Base-by-base conservation (phyloP, 2,329 filamentous ascomycete species). In the Botrytis fragariae region DNA sequence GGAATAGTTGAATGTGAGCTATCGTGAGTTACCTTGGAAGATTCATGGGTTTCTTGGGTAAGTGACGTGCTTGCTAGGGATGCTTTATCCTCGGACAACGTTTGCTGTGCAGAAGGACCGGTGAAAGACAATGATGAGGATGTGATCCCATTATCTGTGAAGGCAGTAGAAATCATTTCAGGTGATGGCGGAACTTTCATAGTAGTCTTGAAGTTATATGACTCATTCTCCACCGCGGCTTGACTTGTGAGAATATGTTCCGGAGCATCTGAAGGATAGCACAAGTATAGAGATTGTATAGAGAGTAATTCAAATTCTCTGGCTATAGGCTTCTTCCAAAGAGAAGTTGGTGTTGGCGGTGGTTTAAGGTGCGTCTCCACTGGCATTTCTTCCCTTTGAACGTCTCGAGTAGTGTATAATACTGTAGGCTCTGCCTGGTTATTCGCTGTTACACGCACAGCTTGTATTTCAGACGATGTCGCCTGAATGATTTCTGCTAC, bases 401-500 rank as follows among this genome's bases (percentile, higher is more conserved):
- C 42, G 12, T 54, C 64, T 39, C 29, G 25, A 22, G 51, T 44
- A 20, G 35, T 18, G 42, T 48, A 35, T 65, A 69, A 62, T 35
- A 72, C 74, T 5, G 48, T 42, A 37, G 65, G 39, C 44, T 74
- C 54, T 45, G 48, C 42, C 37, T 70, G 39, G 22, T 29, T 35
- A 54, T 29, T 20, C 42, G n/a, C 22, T 35, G 39, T 73, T 39
- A 32, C 45, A 48, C 48, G 44, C 22, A 37, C 29, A 74, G 60
- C 44, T 81, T 72, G 51, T 64, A 45, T 54, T 74, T 71, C 61
- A 77, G 72, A 48, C 42, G 57, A 32, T 25, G 32, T 63, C 59
- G 78, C 79, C 48, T 82, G 76, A 20, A 80, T 73, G 20, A 75
- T 75, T 35, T 78, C 74, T 35, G 79, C 79, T 25, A 80, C 81